These are phyloP conservation scores for Aspergillus panamensis DNA, from an alignment of 495 filamentous ascomycete genomes.

Conservation along the genomic window DNA sequence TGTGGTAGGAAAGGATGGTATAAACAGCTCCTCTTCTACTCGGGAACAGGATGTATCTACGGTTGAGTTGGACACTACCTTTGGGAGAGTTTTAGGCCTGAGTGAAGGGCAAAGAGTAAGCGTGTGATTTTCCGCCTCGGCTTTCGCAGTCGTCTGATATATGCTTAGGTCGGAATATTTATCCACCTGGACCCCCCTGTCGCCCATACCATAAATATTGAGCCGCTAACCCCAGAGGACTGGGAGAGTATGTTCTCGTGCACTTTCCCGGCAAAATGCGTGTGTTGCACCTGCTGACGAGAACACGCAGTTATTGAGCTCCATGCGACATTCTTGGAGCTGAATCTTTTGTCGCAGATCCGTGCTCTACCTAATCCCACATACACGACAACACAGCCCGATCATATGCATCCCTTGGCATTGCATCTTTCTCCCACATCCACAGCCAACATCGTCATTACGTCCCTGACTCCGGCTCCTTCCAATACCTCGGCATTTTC, in stretches of 20 bases:
- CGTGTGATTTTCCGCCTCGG: slow-evolving; percentile 13
- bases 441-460: slow-evolving; percentile 84
- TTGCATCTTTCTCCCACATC: slow-evolving; percentile 94
- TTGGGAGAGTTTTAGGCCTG: slow-evolving; percentile 77
- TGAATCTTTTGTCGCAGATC: slow-evolving; percentile 90
- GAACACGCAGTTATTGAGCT: slow-evolving; percentile 74
- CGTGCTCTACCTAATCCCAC: slow-evolving; percentile 84
- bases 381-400: slow-evolving; percentile 48
- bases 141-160: slow-evolving; percentile 22
- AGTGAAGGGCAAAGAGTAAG: slow-evolving; percentile 80
- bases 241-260: slow-evolving; percentile 68
- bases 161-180: slow-evolving; percentile 55
- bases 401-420: slow-evolving; percentile 72
- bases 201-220: slow-evolving; percentile 90
- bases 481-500: slow-evolving; percentile 71
- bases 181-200: slow-evolving; percentile 88
- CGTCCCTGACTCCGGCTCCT: slow-evolving; percentile 70
- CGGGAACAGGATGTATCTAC: slow-evolving; percentile 69
- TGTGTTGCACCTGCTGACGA: slow-evolving; percentile 7
- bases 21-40: slow-evolving; percentile 53
- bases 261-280: background rate
- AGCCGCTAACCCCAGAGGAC: slow-evolving; percentile 88
- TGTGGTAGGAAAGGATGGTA: slow-evolving; percentile 68
- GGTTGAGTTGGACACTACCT: slow-evolving; percentile 87
- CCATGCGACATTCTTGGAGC: slow-evolving; percentile 89